Base-by-base conservation (phyloP, 2,329 filamentous ascomycete species). In the Trichoderma sp. region DNA sequence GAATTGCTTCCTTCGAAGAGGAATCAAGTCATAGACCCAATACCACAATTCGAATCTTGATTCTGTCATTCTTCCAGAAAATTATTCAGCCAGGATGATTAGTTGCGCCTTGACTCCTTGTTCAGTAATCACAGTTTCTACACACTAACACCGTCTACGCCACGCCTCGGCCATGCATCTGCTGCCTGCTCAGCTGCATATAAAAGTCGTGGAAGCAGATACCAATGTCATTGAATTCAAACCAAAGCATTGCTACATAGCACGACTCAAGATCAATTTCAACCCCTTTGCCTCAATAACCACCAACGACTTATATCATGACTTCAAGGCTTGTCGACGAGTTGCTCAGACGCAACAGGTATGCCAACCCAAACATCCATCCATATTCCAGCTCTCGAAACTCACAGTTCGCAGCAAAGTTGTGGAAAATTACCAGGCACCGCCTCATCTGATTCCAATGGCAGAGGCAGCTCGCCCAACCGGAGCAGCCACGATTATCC, bases 331-430 rank as follows among this genome's bases (percentile, higher is more conserved):
- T 61, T 17, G 34, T 61, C 9, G 14, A 19, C 2, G 58, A 61
- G 39, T 15, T 61, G 14, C 58, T 61, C 9, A 61, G 19, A 7
- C 58, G 58, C 26, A 61, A 61, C n/a, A 26, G n/a, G 58, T 61
- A 30, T 15, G 47, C 28, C 12, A 12, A 7, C 3, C 34, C 4
- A 2, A 19, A 7, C 15, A n/a, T n/a, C 21, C 17, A 3, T 34
- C 4, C 2, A 10, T 34, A 10, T 14, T 3, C 9, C 21, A 41
- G 19, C 15, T 10, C 4, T 19, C 24, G 17, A 21, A 43, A 19
- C 34, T 52, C 5, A 52, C 14, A 14, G 7, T 15, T 17, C 14
- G 43, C 6, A 61, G 58, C 5, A 34, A 61, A 52, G 2, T 61
- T 15, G 17, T 26, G 3, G 34, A 61, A n/a, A 51, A 2, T 2